These are phyloP conservation scores for Vachellia collinsii DNA, from an alignment of 306 rosid genomes.

Conservation along the genomic window DNA sequence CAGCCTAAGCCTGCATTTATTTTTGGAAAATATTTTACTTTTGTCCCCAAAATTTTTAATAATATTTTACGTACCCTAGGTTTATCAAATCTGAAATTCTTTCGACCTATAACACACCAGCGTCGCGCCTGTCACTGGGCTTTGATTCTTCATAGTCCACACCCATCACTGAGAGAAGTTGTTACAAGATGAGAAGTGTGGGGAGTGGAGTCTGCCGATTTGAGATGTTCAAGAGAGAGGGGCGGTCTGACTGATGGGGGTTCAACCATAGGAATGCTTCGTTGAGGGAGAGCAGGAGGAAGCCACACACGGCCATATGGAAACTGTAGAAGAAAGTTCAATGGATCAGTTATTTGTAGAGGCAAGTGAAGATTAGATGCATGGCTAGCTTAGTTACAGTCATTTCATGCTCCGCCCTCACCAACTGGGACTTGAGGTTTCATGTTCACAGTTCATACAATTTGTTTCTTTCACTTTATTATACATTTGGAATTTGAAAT, in stretches of 20 bases:
- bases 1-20: no score
- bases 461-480: neutral
- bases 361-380: neutral
- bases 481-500: neutral
- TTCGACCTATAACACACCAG: no score
- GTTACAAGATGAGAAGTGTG: slow-evolving; percentile 52
- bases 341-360: slow-evolving; percentile 43
- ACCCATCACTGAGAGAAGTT: no score
- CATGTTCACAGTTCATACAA: neutral
- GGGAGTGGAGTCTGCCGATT: slow-evolving; percentile 39
- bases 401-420: neutral
- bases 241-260: slow-evolving; percentile 33
- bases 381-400: neutral
- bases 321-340: slow-evolving; percentile 54
- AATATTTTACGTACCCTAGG: no score
- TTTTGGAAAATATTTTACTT: no score
- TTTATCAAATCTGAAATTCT: no score
- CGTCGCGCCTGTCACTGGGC: no score
- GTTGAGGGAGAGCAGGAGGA: neutral
- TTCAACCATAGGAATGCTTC: slow-evolving; percentile 41
- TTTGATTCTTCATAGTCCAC: no score
- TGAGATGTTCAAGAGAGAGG: slow-evolving; percentile 1
- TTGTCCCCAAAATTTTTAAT: no score
- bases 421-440: neutral
- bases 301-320: slow-evolving; percentile 14